A percentile compares a stretch with the other conserved stretches of the same genome.
These are phyloP conservation scores for Yamadazyma olivae DNA, from an alignment of 805 yeast species.

Conservation along the genomic window DNA sequence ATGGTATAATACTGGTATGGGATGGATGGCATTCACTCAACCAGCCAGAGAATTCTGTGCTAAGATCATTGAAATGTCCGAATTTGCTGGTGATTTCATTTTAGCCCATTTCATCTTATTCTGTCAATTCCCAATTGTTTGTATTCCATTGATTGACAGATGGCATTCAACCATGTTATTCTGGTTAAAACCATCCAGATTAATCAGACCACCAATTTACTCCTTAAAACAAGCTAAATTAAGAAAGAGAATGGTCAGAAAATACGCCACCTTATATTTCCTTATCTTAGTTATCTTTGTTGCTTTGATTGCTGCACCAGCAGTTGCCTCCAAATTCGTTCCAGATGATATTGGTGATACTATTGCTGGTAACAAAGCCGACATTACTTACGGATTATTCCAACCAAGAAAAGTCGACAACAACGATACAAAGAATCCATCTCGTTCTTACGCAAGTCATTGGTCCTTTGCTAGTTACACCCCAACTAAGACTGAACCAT, in stretches of 20 bases:
- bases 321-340: constrained; percentile 65
- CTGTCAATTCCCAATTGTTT: constrained; percentile 82
- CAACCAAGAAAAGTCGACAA: constrained; percentile 83
- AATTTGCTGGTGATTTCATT: constrained; percentile 94
- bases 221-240: constrained; percentile 94
- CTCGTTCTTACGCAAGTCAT: constrained; percentile 43
- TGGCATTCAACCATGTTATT: constrained; percentile 98
- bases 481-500: constrained; percentile 52
- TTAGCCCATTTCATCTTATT: constrained; percentile 88
- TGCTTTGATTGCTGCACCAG: constrained; percentile 86
- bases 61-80: constrained; percentile 89
- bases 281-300: constrained; percentile 65
- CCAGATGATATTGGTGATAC: constrained; percentile 36
- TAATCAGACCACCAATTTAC: constrained; percentile 96
- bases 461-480: constrained; percentile 26
- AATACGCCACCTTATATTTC: constrained; percentile 83
- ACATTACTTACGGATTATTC: constrained; percentile 61
- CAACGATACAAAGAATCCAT: constrained; percentile 72
- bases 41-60: constrained; percentile 95
- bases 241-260: constrained; percentile 96
- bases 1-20: constrained; percentile 95
- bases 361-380: constrained; percentile 18
- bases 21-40: constrained; percentile 91
- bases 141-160: constrained; percentile 86
- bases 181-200: constrained; percentile 97